Conservation (phyloP, 139 green algal species). For the Chlorella sp. region DNA sequence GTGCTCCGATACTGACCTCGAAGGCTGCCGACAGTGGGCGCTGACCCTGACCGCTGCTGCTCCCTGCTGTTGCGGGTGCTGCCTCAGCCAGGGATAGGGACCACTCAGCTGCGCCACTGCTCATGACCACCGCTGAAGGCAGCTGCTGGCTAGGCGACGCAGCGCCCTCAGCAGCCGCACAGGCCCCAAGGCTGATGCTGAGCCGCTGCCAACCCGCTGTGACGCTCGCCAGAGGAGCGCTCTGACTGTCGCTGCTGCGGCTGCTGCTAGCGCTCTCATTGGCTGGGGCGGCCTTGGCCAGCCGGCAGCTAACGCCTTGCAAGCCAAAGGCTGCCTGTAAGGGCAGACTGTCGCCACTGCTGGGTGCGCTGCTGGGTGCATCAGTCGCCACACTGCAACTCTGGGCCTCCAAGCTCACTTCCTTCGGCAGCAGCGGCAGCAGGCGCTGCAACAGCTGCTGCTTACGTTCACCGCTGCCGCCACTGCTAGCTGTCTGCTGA, state of each 20-base stretch:
- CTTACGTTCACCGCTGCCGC: background rate
- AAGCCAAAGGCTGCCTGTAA: background rate
- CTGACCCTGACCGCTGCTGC: background rate
- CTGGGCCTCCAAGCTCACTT: background rate
- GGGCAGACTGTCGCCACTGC: background rate
- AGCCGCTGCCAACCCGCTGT: constrained; percentile 22
- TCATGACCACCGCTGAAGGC: background rate
- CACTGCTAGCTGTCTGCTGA: background rate
- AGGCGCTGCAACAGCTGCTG: background rate
- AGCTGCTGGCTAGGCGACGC: background rate
- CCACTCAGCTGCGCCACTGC: constrained; percentile 15
- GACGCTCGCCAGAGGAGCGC: background rate
- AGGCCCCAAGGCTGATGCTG: background rate
- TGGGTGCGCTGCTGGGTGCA: background rate
- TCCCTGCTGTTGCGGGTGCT: background rate
- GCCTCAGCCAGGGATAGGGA: background rate
- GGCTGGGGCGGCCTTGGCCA: background rate
- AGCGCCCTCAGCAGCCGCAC: background rate
- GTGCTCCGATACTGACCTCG: background rate
- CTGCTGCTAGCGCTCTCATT: background rate
- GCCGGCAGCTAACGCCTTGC: background rate
- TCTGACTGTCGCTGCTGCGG: background rate
- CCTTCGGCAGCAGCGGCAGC: constrained; percentile 18
- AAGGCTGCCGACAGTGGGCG: background rate
- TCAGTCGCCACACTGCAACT: constrained; percentile 4